phyloP scores from a whole-genome alignment of 306 rosid genomes.

The Arachis hypogaea region DNA sequence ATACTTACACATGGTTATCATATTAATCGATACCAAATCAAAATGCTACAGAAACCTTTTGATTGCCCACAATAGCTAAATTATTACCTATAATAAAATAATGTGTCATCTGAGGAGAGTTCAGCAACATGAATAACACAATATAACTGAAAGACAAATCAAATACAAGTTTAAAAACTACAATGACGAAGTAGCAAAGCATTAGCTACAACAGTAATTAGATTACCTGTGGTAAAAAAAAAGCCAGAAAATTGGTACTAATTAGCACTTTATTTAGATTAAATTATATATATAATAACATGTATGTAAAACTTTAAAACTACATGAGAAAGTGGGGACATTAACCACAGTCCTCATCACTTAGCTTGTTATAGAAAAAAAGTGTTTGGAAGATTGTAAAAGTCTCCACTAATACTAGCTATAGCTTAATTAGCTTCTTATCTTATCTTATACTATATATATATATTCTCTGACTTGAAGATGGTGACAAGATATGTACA shows the following conservation, averaged over 20 bases:
- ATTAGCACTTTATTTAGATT: not conserved
- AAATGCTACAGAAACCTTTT: not conserved
- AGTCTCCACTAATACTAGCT: no score
- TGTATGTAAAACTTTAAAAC: no score
- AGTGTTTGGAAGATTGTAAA: no score
- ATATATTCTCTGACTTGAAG: no score
- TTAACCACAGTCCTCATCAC: no score
- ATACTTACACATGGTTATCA: slow-evolving; percentile 13
- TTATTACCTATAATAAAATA: slow-evolving; percentile 66
- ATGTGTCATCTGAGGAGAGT: slow-evolving; percentile 82
- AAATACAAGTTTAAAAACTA: slow-evolving; percentile 16
- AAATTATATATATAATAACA: no score
- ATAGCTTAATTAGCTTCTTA: no score
- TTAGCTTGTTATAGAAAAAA: no score
- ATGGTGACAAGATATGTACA: no score
- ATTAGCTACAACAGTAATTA: slow-evolving; percentile 16
- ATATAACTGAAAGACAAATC: slow-evolving; percentile 55
- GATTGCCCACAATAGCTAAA: slow-evolving; percentile 2
- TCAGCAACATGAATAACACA: slow-evolving; percentile 52
- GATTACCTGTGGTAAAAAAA: slow-evolving; percentile 70
- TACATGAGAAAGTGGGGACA: no score
- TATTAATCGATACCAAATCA: slow-evolving; percentile 15
- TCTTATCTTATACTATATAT: no score
- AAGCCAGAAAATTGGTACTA: slow-evolving; percentile 64
- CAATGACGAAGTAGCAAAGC: slow-evolving; percentile 28